Evolutionary conservation across 192 early-diverging fungal species (phyloP), one percentile per base, ranked within the genome.

Genomic region (Linderina pennispora): DNA sequence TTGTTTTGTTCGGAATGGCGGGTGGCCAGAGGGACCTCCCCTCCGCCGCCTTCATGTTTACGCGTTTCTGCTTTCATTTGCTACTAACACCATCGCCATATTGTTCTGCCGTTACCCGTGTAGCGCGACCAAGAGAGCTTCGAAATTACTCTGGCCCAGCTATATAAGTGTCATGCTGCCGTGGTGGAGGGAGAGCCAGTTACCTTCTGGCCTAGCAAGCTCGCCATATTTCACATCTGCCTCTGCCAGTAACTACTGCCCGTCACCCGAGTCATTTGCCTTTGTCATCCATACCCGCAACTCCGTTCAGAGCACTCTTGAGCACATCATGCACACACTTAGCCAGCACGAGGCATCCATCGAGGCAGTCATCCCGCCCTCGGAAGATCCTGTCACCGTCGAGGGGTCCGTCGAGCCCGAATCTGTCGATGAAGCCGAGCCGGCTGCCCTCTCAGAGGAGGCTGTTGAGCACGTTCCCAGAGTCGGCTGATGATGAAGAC

Each of bases 121-220:
- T 70, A 70, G 66, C 58, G 66, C 42, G 66, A 70, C 44, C 6
- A 22, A 14, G 58, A 61, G 46, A 44, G 66, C 32, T 35, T 32
- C 9, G 39, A 54, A 16, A 31, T 57, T 38, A 62, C 40, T 17
- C 24, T 70, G 45, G 11, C 31, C 25, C 54, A 53, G 46, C 31
- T 70, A 70, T 70, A 58, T 70, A 70, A 50, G 33, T 57, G 59
- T 45, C 66, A 70, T 43, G 34, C 41, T 1, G 66, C 66, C 35
- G 66, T 50, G 8, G 58, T 58, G 8, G n/a, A 19, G 23, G 14
- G 35, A 62, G 46, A 59, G 66, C 16, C 33, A 33, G 17, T 25
- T 70, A 26, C 50, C 66, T n/a, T 32, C 58, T 18, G 66, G 54
- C 55, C 46, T 58, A 18, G 59, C 55, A 39, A 50, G 41, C 19